Percentiles rank a stretch among this genome's conserved stretches.
Conservation (phyloP, 2,329 filamentous ascomycete genomes). For the Calonectria naviculata region DNA sequence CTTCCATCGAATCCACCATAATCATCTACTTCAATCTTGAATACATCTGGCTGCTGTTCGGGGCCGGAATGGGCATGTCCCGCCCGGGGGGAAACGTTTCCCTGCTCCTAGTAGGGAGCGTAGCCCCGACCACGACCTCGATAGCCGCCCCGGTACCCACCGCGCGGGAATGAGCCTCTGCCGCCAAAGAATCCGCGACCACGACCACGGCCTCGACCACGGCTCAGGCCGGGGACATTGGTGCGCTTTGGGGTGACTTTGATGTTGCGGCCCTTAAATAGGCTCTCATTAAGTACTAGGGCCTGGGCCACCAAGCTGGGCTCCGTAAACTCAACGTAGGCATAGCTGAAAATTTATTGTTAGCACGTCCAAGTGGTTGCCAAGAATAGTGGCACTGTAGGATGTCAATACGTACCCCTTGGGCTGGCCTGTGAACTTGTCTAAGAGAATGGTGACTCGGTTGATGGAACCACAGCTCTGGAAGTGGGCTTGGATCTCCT, state of each 20-base stretch:
- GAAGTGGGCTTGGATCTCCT: slow-evolving; percentile 97
- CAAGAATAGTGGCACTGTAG: not conserved
- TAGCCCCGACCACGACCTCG: slow-evolving; percentile 74
- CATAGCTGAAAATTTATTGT: slow-evolving; percentile 74
- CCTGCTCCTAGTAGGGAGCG: slow-evolving; percentile 69
- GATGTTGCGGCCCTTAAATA: slow-evolving; percentile 93
- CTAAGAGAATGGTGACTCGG: slow-evolving; percentile 94
- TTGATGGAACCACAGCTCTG: slow-evolving; percentile 98
- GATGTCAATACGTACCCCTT: slow-evolving; percentile 80
- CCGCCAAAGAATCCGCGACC: slow-evolving; percentile 65
- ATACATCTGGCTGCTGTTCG: slow-evolving; percentile 32
- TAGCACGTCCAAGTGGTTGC: slow-evolving; percentile 17
- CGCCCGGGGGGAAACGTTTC: slow-evolving; percentile 36
- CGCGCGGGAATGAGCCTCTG: slow-evolving; percentile 61
- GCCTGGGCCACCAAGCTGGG: slow-evolving; percentile 93
- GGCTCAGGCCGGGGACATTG: slow-evolving; percentile 93
- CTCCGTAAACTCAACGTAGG: slow-evolving; percentile 98
- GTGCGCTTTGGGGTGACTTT: slow-evolving; percentile 97
- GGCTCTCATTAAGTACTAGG: slow-evolving; percentile 93
- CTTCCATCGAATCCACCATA: slow-evolving; percentile 27
- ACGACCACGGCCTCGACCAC: slow-evolving; percentile 73
- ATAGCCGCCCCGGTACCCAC: slow-evolving; percentile 64
- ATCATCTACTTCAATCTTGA: slow-evolving; percentile 41
- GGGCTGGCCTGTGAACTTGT: slow-evolving; percentile 99
- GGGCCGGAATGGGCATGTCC: slow-evolving; percentile 22